Conservation (phyloP, 306 rosid genomes). For the Pyrus bretschneideri region DNA sequence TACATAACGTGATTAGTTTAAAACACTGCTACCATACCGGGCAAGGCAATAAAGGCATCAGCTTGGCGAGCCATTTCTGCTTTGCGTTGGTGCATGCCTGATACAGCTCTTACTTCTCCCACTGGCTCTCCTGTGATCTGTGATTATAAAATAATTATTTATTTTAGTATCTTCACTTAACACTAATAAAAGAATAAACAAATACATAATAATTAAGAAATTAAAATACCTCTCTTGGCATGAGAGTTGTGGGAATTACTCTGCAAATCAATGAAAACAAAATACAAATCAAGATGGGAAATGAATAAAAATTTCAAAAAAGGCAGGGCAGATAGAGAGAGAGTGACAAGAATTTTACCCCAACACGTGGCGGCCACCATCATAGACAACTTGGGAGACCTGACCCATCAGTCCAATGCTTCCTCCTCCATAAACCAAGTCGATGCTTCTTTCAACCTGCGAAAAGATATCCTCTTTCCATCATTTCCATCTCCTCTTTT, state of each 20-base stretch:
- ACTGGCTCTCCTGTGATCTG: conserved; percentile 81
- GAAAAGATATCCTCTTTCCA: neutral
- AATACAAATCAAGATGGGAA: neutral
- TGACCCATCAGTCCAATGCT: conserved; percentile 93
- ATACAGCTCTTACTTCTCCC: conserved; percentile 86
- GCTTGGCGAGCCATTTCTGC: conserved; percentile 97
- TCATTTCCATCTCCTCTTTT: too few relatives aligned
- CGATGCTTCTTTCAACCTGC: conserved; percentile 86
- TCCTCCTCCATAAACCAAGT: conserved; percentile 98
- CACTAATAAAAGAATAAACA: too few relatives aligned
- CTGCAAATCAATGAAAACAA: conserved; percentile 31
- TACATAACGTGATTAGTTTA: neutral
- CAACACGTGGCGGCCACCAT: conserved; percentile 97
- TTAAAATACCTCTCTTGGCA: conserved; percentile 76
- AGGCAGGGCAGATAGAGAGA: neutral
- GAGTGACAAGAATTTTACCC: conserved; percentile 37
- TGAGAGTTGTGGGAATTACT: conserved; percentile 78
- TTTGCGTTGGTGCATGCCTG: conserved; percentile 93
- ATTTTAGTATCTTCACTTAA: neutral
- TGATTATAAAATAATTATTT: neutral
- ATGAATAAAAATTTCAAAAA: neutral
- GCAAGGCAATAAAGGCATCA: conserved; percentile 87
- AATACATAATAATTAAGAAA: neutral
- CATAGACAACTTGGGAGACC: conserved; percentile 76
- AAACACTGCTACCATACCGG: conserved; percentile 31